Percentiles rank a stretch among this genome's conserved stretches.
Conservation (phyloP, 768 basidiomycete species). For the Lactarius hengduanensis region DNA sequence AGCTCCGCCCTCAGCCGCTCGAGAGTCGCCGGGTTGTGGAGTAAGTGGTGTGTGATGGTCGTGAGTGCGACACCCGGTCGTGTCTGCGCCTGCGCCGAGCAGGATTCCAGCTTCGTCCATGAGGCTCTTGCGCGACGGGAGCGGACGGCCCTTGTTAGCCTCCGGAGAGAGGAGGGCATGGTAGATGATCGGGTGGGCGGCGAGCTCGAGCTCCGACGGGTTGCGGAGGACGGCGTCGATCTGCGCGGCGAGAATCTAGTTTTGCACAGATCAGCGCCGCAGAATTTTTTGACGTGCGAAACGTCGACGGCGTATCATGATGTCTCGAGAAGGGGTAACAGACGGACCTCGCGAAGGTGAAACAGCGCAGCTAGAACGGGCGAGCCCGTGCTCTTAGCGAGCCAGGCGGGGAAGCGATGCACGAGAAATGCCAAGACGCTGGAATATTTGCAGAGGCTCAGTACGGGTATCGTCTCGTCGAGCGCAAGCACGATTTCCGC, state of each 20-base stretch:
- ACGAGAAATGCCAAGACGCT: not conserved
- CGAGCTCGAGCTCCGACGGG: conserved; percentile 31
- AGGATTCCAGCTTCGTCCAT: conserved; percentile 33
- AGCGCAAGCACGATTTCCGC: conserved; percentile 34
- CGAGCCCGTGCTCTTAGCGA: conserved; percentile 14
- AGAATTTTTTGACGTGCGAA: not conserved
- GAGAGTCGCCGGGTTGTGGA: conserved; percentile 36
- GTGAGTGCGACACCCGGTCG: conserved; percentile 43
- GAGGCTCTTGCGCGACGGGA: conserved; percentile 32
- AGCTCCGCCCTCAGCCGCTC: conserved; percentile 37
- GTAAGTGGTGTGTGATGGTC: conserved; percentile 39
- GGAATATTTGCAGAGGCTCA: conserved; percentile 20
- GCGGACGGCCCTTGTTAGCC: conserved; percentile 33
- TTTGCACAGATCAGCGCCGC: conserved; percentile 12
- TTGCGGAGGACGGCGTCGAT: conserved; percentile 31
- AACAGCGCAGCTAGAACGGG: conserved; percentile 9
- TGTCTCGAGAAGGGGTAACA: not conserved
- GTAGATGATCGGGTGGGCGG: conserved; percentile 41
- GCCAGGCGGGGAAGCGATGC: conserved; percentile 9
- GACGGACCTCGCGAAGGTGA: conserved; percentile 22
- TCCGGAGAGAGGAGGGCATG: conserved; percentile 34
- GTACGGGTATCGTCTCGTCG: conserved; percentile 14
- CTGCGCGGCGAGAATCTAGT: conserved; percentile 26
- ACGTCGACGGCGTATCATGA: conserved; percentile 9
- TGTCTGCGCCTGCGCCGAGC: conserved; percentile 46